Evolutionary conservation across 768 basidiomycete species (phyloP).

Genomic region (Austroboletus eburneus): DNA sequence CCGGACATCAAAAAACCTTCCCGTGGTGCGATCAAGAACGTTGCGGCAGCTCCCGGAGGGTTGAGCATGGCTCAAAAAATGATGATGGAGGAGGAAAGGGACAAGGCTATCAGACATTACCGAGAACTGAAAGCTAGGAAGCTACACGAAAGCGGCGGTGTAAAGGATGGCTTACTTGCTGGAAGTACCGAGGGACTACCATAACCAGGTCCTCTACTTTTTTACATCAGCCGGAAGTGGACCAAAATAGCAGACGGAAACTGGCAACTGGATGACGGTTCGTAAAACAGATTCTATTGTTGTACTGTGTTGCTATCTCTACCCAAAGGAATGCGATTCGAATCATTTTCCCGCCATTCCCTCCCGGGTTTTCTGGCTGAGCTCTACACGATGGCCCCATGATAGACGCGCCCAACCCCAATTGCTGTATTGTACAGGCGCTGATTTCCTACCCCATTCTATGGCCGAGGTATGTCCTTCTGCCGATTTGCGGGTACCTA

Average conservation of each 20-base stretch:
- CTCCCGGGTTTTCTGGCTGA: not conserved
- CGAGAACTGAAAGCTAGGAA: conserved; percentile 61
- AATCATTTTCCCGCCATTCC: not conserved
- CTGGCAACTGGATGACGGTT: not conserved
- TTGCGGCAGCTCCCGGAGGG: conserved; percentile 38
- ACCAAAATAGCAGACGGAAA: not conserved
- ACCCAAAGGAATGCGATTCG: not conserved
- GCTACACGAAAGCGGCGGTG: conserved; percentile 16
- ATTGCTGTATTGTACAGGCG: not conserved
- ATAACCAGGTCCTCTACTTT: conserved; percentile 6
- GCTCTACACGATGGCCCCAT: conserved; percentile 5
- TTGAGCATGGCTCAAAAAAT: conserved; percentile 71
- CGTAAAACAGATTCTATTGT: not conserved
- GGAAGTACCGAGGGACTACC: conserved; percentile 6
- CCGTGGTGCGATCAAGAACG: conserved; percentile 36
- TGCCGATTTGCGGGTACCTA: conserved; percentile 9
- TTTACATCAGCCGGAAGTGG: not conserved
- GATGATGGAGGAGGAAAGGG: conserved; percentile 75
- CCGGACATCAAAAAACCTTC: conserved; percentile 57
- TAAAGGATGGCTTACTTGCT: conserved; percentile 7
- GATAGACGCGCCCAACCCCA: conserved; percentile 3
- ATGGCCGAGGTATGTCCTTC: conserved; percentile 17
- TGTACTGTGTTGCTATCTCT: not conserved
- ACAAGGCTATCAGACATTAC: conserved; percentile 63
- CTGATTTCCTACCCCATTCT: conserved; percentile 15